Evolutionary conservation across 2,329 filamentous ascomycete species (phyloP).

Genomic region (Pochonia chlamydosporia): DNA sequence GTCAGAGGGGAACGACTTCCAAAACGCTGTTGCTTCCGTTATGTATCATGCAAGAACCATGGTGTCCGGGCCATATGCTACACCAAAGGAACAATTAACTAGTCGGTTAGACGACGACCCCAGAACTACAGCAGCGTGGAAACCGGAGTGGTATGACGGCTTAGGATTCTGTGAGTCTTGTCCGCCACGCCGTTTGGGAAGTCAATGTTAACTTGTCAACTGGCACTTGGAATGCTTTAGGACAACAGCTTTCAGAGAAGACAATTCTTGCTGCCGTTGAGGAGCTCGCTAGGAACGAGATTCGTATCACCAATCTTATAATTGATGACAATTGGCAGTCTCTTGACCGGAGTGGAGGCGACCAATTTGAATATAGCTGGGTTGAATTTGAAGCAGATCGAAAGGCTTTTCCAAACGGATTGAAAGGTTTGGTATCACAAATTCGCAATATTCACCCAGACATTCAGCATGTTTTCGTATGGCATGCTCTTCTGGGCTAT

Average conservation of each 20-base stretch:
- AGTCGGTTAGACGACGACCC: conserved; percentile 41
- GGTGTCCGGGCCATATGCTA: conserved; percentile 32
- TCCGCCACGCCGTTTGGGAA: not conserved
- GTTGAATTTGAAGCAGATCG: conserved; percentile 80
- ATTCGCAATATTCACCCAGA: conserved; percentile 66
- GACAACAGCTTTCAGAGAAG: conserved; percentile 73
- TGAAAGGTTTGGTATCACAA: conserved; percentile 63
- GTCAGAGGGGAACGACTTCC: conserved; percentile 66
- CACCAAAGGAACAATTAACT: conserved; percentile 34
- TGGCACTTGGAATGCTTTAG: conserved; percentile 90
- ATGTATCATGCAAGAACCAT: conserved; percentile 79
- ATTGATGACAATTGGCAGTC: conserved; percentile 98
- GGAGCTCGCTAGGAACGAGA: conserved; percentile 60
- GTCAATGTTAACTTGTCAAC: conserved; percentile 11
- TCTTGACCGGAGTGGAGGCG: conserved; percentile 47
- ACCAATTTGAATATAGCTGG: conserved; percentile 61
- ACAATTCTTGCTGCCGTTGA: conserved; percentile 74
- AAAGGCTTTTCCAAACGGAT: conserved; percentile 70
- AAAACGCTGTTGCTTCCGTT: conserved; percentile 69
- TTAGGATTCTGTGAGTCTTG: conserved; percentile 70
- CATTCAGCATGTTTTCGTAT: conserved; percentile 82
- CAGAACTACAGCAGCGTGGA: conserved; percentile 58
- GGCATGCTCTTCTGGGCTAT: conserved; percentile 86
- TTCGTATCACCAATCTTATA: conserved; percentile 79
- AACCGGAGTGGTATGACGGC: conserved; percentile 86